Evolutionary conservation across 345 rosid genomes (phyloP), one percentile per base, ranked within the genome.

Genomic region (Aegle marmelos): DNA sequence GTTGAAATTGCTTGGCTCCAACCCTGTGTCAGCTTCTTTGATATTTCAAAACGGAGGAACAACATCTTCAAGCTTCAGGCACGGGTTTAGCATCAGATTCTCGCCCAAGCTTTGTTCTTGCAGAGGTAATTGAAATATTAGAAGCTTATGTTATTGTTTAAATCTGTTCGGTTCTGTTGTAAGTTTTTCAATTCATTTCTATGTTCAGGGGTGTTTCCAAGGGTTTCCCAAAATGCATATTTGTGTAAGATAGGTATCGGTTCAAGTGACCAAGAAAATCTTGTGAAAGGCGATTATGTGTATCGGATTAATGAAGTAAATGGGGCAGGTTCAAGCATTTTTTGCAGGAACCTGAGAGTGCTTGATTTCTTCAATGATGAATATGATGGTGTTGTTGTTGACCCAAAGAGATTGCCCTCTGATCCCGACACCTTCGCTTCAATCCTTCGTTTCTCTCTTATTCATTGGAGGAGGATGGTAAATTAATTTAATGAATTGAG

Each of bases 321-420:
- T 41, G 76, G 76, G 80, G 79, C 80, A 57, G 80, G 84, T 74
- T 50, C 88, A 57, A 78, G 77, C 7, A 45, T 82, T 41, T 86
- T 82, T 79, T 72, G 79, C 21, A 84, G 84, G 72, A 85, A 85
- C 67, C 33, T 41, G 79, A 76, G 83, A 73, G 34, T 90, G 36
- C 92, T 95, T 36, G 82, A 89, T 73, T 91, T 88, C 67, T 76
- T 30, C 79, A 92, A 92, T 77, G 96, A 95, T 85, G 90, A 87
- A 68, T 95, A 95, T 75, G 98, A 91, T 17, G 99, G 97, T 78
- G 86, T 95, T 73, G 82, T 93, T 27, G 92, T 95, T 80, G 90
- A 95, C 85, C 88, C 92, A 14, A 82, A 77, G 54, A 83, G 85
- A 50, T 82, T 93, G 79, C 98, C 99, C 1, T 54, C 82, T 34